phyloP scores from a whole-genome alignment of 768 basidiomycete genomes.

The Rhodosporidiobolus odoratus region DNA sequence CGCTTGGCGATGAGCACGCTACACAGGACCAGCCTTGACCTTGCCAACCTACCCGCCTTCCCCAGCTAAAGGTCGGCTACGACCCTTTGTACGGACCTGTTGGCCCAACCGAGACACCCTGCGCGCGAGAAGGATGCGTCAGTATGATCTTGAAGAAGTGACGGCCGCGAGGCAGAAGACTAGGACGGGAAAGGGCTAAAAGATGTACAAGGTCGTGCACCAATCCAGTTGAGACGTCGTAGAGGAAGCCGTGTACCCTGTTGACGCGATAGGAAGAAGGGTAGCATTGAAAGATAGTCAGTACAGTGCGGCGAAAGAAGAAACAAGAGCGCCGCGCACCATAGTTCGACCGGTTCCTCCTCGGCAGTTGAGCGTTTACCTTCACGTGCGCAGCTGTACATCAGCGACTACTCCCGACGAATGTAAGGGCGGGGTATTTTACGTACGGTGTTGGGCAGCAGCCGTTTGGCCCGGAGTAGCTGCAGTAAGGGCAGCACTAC shows the following conservation, averaged over 20 bases:
- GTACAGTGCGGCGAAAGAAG: not conserved
- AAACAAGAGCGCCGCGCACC: not conserved
- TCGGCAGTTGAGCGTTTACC: not conserved
- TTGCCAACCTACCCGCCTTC: too few relatives aligned
- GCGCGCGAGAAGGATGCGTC: not conserved
- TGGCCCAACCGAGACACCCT: slow-evolving; percentile 2
- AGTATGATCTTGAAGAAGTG: too few relatives aligned
- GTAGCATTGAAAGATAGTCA: not conserved
- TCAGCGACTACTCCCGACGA: not conserved
- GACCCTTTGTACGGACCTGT: not conserved
- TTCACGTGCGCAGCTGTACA: not conserved
- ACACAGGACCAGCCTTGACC: too few relatives aligned
- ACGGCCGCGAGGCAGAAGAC: not conserved
- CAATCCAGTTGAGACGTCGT: slow-evolving; percentile 24
- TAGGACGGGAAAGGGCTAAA: not conserved
- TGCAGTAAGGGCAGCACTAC: too few relatives aligned
- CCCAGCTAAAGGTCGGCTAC: too few relatives aligned
- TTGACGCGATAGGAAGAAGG: not conserved
- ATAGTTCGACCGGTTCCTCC: not conserved
- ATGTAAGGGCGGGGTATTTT: not conserved
- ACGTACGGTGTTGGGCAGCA: not conserved
- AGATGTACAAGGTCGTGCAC: slow-evolving; percentile 14
- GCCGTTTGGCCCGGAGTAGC: not conserved
- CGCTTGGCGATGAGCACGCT: too few relatives aligned
- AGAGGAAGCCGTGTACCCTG: slow-evolving; percentile 28